Conservation (phyloP, 2,329 filamentous ascomycete species). For the Fusarium brachygibbosum region DNA sequence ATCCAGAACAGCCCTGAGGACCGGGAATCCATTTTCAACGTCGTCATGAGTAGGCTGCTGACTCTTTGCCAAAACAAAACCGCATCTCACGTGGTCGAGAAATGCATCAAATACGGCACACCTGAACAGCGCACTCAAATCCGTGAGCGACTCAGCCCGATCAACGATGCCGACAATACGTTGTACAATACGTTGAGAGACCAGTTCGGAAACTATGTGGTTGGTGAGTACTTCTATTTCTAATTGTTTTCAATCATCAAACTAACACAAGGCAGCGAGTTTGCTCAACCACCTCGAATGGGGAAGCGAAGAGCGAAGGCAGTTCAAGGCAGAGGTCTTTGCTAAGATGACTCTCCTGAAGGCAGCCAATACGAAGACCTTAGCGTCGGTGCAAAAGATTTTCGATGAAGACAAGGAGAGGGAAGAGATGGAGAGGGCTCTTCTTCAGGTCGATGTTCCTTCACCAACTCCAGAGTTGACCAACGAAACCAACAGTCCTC, state of each 20-base stretch:
- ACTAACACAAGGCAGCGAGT: slow-evolving; percentile 73
- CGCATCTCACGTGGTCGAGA: slow-evolving; percentile 97
- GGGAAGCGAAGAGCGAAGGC: neutral
- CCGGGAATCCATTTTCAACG: slow-evolving; percentile 76
- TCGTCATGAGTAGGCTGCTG: slow-evolving; percentile 80
- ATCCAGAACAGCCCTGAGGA: slow-evolving; percentile 84
- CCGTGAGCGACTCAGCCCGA: slow-evolving; percentile 71
- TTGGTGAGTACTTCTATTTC: slow-evolving; percentile 77
- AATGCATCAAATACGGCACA: slow-evolving; percentile 82
- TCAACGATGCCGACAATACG: slow-evolving; percentile 76
- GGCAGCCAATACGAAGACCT: slow-evolving; percentile 60
- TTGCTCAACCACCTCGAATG: slow-evolving; percentile 68
- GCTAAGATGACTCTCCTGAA: neutral
- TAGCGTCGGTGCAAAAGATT: slow-evolving; percentile 1
- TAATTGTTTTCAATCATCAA: neutral
- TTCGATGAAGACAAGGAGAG: neutral
- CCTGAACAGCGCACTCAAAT: slow-evolving; percentile 78
- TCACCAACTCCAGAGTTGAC: slow-evolving; percentile 76
- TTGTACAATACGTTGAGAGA: slow-evolving; percentile 86
- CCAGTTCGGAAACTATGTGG: slow-evolving; percentile 94
- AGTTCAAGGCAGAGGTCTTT: neutral
- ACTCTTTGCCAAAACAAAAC: slow-evolving; percentile 93
- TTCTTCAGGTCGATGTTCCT: slow-evolving; percentile 62
- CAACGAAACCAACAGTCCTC: slow-evolving; percentile 77
- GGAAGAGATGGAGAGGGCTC: slow-evolving; percentile 9